These are phyloP conservation scores for Globisporangium sylvaticum DNA, from an alignment of 352 stramenopile species.

Conservation along the genomic window DNA sequence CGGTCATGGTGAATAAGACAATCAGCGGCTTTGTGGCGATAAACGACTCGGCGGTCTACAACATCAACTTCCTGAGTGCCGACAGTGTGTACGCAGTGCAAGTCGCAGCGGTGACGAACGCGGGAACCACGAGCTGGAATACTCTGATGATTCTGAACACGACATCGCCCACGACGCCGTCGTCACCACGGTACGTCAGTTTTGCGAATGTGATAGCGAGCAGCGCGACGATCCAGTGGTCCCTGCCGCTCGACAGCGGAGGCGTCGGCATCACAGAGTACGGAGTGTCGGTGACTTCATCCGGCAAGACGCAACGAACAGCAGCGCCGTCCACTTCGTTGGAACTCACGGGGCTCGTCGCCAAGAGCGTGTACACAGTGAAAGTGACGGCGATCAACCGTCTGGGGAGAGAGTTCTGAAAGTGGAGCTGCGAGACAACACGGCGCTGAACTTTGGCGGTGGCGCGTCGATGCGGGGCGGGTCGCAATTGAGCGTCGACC, in stretches of 20 bases:
- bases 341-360: slow-evolving; percentile 26
- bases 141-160: slow-evolving; percentile 21
- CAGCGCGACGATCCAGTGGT: slow-evolving; percentile 33
- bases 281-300: slow-evolving; percentile 17
- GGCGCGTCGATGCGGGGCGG: slow-evolving; percentile 30
- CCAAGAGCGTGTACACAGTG: slow-evolving; percentile 42
- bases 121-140: slow-evolving; percentile 40
- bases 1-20: slow-evolving; percentile 24
- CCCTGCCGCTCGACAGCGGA: slow-evolving; percentile 35
- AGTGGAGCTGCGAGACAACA: slow-evolving; percentile 22
- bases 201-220: slow-evolving; percentile 35
- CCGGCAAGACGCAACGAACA: slow-evolving; percentile 16
- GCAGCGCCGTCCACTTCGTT: slow-evolving; percentile 13
- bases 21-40: slow-evolving; percentile 20
- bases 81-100: slow-evolving; percentile 30
- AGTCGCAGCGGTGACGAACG: slow-evolving; percentile 34
- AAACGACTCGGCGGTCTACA: slow-evolving; percentile 20
- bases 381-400: slow-evolving; percentile 45
- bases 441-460: slow-evolving; percentile 40
- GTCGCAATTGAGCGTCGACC: slow-evolving; percentile 16
- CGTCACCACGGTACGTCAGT: slow-evolving; percentile 24
- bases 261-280: slow-evolving; percentile 37
- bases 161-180: slow-evolving; percentile 23
- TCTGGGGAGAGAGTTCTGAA: slow-evolving; percentile 17
- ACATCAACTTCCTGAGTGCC: slow-evolving; percentile 26